Percentiles rank a stretch among this genome's conserved stretches.
Conservation (phyloP, 164 flowering plant genomes). For the Aristolochia contorta region DNA sequence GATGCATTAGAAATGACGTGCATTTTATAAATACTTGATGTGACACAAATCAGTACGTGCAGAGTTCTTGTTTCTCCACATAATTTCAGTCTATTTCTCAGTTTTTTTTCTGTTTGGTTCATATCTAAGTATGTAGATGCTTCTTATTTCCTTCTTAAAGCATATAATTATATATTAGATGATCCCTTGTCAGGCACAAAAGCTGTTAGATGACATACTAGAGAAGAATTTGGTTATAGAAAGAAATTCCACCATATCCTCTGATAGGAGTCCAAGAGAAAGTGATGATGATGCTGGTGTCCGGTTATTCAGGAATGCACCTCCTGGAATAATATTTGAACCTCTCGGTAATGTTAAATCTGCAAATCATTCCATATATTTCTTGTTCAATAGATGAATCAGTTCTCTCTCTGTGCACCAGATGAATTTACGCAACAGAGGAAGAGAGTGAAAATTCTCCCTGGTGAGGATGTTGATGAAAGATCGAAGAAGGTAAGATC, state of each 20-base stretch:
- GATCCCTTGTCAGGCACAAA: slow-evolving; percentile 51
- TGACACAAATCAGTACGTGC: no score
- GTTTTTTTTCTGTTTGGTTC: no score
- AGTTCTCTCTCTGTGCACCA: slow-evolving; percentile 14
- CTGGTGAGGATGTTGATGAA: slow-evolving; percentile 48
- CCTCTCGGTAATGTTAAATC: slow-evolving; percentile 32
- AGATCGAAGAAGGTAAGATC: slow-evolving; percentile 68
- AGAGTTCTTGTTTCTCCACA: no score
- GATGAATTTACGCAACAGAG: slow-evolving; percentile 54
- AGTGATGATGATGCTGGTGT: slow-evolving; percentile 37
- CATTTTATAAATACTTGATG: no score
- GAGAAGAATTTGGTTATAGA: slow-evolving; percentile 54
- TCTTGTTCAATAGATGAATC: not conserved
- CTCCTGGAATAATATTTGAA: slow-evolving; percentile 68
- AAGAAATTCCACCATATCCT: slow-evolving; percentile 13
- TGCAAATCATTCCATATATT: not conserved
- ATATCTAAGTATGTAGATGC: no score
- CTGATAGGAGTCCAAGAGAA: slow-evolving; percentile 12
- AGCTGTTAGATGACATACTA: slow-evolving; percentile 56
- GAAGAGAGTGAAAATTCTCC: slow-evolving; percentile 69
- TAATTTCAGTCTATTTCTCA: no score
- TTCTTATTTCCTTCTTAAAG: not conserved
- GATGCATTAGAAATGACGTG: no score
- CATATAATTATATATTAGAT: not conserved
- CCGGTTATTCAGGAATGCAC: slow-evolving; percentile 59